Evolutionary conservation across 345 rosid genomes (phyloP).

Genomic region (Geranium brycei): DNA sequence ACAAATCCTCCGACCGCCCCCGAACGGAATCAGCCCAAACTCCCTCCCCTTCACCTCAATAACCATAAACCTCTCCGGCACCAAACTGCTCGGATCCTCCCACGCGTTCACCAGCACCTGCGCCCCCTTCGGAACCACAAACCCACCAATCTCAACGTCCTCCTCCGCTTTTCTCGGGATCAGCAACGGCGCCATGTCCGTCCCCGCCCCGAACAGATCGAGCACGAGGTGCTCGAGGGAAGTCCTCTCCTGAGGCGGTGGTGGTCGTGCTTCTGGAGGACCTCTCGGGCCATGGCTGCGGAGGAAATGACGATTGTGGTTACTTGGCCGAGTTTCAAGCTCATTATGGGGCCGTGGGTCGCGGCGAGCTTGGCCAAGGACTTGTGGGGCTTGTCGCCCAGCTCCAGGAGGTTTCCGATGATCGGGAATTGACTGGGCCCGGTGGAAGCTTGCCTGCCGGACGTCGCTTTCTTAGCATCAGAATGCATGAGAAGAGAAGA

Average conservation of each 20-base stretch:
- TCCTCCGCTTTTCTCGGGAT: slow-evolving; percentile 27
- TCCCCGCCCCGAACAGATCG: too few species aligned
- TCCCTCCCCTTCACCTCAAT: too few species aligned
- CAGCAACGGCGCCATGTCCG: slow-evolving; percentile 21
- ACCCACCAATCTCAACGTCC: slow-evolving; percentile 19
- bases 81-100: too few species aligned
- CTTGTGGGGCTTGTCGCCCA: slow-evolving; percentile 25
- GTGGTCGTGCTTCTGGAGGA: slow-evolving; percentile 33
- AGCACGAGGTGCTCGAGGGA: too few species aligned
- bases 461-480: too few species aligned
- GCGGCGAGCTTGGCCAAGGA: slow-evolving; percentile 23
- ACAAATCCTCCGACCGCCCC: too few species aligned
- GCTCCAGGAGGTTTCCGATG: slow-evolving; percentile 27
- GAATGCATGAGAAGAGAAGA: too few species aligned
- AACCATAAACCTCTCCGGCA: too few species aligned
- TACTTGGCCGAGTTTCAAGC: slow-evolving; percentile 25
- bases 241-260: too few species aligned
- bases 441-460: too few species aligned
- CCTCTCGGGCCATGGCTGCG: slow-evolving; percentile 24
- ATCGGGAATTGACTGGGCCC: slow-evolving; percentile 24
- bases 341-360: slow-evolving; percentile 27
- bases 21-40: too few species aligned
- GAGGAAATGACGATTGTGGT: slow-evolving; percentile 31
- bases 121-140: slow-evolving; percentile 25
- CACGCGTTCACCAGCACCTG: slow-evolving; percentile 30